These are phyloP conservation scores for Margaritispora aquatica DNA, from an alignment of 495 filamentous ascomycete species.

Conservation along the genomic window DNA sequence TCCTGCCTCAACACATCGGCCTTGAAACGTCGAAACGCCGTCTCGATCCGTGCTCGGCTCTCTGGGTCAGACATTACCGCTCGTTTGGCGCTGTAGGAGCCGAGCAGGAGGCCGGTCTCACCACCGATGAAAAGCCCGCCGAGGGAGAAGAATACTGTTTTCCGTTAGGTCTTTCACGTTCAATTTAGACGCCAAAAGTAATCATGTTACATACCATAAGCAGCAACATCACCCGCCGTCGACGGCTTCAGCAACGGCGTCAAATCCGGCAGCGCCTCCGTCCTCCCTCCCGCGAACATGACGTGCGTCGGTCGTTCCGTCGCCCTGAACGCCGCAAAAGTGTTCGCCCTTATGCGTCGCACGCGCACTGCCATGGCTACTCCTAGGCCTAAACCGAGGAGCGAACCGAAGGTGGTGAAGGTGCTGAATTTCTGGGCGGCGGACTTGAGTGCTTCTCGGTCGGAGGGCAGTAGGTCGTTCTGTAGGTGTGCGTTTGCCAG, in stretches of 20 bases:
- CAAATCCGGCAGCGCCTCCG: conserved; percentile 57
- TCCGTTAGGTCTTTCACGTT: too few relatives aligned
- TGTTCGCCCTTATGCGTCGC: conserved; percentile 42
- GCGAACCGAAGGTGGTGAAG: conserved; percentile 51
- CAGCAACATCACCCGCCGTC: conserved; percentile 51
- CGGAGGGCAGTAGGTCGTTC: conserved; percentile 44
- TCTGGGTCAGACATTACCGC: conserved; percentile 49
- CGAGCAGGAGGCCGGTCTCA: conserved; percentile 53
- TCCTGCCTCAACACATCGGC: conserved; percentile 55
- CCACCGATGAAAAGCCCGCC: conserved; percentile 61
- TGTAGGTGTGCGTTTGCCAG: conserved; percentile 60
- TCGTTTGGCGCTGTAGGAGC: conserved; percentile 43
- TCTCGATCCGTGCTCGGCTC: conserved; percentile 49
- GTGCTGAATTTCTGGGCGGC: conserved; percentile 46
- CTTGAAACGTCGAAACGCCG: conserved; percentile 56
- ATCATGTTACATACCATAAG: conserved; percentile 34
- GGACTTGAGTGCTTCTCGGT: conserved; percentile 49
- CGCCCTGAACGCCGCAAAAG: conserved; percentile 55
- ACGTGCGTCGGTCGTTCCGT: conserved; percentile 53
- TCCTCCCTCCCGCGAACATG: conserved; percentile 46
- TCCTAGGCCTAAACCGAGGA: conserved; percentile 53
- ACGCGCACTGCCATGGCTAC: conserved; percentile 51
- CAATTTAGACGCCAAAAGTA: too few relatives aligned
- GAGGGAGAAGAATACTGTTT: conserved; percentile 47
- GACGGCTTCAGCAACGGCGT: conserved; percentile 50